phyloP scores from a whole-genome alignment of 73 alveolate species.

The Paramecium sonneborni region DNA sequence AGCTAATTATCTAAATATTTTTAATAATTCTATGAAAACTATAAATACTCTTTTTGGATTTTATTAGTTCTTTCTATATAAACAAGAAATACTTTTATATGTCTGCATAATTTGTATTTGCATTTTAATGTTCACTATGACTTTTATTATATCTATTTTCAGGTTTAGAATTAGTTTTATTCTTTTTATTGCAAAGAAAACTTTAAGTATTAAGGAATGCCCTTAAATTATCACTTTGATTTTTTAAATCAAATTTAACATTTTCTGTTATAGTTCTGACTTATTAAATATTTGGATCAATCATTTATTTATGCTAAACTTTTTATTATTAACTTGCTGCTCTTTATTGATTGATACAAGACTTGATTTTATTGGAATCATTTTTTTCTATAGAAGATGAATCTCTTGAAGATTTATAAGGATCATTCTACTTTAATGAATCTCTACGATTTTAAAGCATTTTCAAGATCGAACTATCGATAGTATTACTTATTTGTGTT shows the following conservation, averaged over 20 bases:
- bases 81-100: not conserved
- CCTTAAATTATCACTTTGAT: not conserved
- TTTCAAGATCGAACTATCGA: conserved; percentile 7
- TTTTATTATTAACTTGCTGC: not conserved
- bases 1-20: not conserved
- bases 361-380: not conserved
- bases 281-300: not conserved
- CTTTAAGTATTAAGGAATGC: not conserved
- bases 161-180: conserved; percentile 12
- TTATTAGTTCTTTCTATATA: not conserved
- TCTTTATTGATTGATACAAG: not conserved
- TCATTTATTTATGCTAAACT: not conserved
- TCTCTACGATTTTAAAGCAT: not conserved
- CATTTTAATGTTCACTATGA: conserved; percentile 8
- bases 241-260: conserved; percentile 23
- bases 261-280: not conserved
- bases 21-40: not conserved
- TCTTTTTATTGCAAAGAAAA: not conserved
- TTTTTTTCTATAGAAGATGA: not conserved
- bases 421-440: not conserved
- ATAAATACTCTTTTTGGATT: not conserved
- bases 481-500: not conserved
- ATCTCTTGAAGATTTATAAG: conserved; percentile 1
- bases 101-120: not conserved
- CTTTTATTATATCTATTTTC: conserved; percentile 28